Conservation (phyloP, 768 basidiomycete species). For the Macrolepiota dolichaula region DNA sequence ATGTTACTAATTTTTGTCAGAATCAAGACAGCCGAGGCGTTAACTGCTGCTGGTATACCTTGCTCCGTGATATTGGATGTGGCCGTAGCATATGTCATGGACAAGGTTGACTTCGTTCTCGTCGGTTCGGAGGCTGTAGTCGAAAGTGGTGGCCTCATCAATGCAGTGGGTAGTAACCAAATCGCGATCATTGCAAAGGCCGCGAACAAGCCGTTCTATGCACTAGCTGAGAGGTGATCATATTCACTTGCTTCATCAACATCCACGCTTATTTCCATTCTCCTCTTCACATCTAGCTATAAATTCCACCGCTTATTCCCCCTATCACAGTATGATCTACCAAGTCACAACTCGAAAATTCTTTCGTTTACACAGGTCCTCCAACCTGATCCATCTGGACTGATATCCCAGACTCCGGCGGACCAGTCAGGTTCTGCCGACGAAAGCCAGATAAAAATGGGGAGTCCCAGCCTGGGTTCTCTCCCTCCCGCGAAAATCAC, state of each 20-base stretch:
- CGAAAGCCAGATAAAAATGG: not conserved
- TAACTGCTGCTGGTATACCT: conserved; percentile 89
- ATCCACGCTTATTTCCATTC: conserved; percentile 14
- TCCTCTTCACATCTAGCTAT: conserved; percentile 55
- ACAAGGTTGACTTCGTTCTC: conserved; percentile 90
- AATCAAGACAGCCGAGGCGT: conserved; percentile 84
- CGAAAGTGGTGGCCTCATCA: conserved; percentile 90
- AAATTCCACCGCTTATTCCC: conserved; percentile 98
- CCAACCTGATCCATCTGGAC: conserved; percentile 18
- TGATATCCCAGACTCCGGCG: conserved; percentile 3
- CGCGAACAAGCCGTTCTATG: conserved; percentile 94
- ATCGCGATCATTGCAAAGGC: conserved; percentile 96
- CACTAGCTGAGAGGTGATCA: conserved; percentile 81
- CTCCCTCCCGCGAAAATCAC: conserved; percentile 53
- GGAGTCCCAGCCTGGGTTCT: conserved; percentile 17
- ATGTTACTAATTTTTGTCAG: conserved; percentile 37
- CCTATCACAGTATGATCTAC: conserved; percentile 85
- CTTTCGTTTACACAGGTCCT: conserved; percentile 60
- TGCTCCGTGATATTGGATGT: conserved; percentile 94
- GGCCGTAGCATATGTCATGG: conserved; percentile 96
- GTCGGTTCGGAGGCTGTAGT: conserved; percentile 98
- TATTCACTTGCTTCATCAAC: conserved; percentile 20
- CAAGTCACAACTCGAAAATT: conserved; percentile 73
- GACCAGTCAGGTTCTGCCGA: not conserved
- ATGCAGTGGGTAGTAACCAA: conserved; percentile 93